Conservation (phyloP, 2,329 filamentous ascomycete genomes). For the Ceratocystiopsis sp. region DNA sequence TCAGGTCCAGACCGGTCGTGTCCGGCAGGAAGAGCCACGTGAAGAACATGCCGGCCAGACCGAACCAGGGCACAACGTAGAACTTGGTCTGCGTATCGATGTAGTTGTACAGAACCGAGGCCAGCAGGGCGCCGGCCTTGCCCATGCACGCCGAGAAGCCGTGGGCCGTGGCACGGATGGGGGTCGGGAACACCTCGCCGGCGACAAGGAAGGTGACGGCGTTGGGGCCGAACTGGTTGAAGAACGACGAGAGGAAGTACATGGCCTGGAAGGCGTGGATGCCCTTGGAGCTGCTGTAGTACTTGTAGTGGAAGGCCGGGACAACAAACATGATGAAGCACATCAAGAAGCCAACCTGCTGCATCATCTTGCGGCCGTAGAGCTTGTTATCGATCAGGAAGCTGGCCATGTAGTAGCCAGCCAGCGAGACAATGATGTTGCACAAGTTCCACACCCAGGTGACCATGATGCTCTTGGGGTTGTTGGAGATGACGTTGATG, state of each 20-base stretch:
- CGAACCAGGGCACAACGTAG: constrained; percentile 90
- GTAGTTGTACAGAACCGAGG: constrained; percentile 87
- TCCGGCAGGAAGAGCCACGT: constrained; percentile 85
- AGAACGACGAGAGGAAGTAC: constrained; percentile 96
- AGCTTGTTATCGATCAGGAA: constrained; percentile 91
- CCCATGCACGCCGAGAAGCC: constrained; percentile 85
- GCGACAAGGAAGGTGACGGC: constrained; percentile 91
- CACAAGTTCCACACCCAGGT: constrained; percentile 85
- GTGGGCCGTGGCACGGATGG: constrained; percentile 83
- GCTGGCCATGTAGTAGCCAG: constrained; percentile 79
- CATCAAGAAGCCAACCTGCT: constrained; percentile 83
- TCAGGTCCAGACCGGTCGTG: constrained; percentile 87
- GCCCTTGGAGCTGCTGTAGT: constrained; percentile 55
- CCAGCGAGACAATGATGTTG: constrained; percentile 74
- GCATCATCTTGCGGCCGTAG: constrained; percentile 92
- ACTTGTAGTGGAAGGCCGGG: constrained; percentile 72
- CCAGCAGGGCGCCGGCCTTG: constrained; percentile 74
- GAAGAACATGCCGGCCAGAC: constrained; percentile 67
- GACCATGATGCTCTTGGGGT: constrained; percentile 50
- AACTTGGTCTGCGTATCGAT: constrained; percentile 74
- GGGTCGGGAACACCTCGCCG: constrained; percentile 90
- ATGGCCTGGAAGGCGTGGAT: constrained; percentile 91
- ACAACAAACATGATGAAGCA: constrained; percentile 89
- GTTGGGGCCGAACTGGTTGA: constrained; percentile 98
- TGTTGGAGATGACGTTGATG: constrained; percentile 10